Percentiles rank a stretch among this genome's conserved stretches.
Evolutionary conservation across 306 rosid species (phyloP).

Genomic region (Cicer bijugum): DNA sequence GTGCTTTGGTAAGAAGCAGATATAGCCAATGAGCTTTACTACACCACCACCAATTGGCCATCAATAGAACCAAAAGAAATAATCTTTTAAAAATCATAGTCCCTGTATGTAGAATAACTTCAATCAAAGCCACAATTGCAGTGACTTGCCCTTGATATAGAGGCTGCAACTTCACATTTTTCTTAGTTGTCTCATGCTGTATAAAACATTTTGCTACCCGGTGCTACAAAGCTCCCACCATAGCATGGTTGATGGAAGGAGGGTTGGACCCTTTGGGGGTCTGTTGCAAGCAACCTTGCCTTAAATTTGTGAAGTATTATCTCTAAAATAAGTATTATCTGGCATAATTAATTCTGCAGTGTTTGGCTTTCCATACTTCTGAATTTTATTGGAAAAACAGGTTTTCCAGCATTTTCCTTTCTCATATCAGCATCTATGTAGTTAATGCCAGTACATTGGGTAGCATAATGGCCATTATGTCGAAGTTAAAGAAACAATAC

Average conservation of each 20-base stretch:
- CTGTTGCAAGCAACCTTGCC: neutral
- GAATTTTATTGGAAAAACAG: neutral
- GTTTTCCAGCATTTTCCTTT: constrained; percentile 37
- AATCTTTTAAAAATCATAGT: too few species aligned
- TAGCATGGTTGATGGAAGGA: neutral
- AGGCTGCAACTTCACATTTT: constrained; percentile 26
- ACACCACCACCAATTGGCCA: too few species aligned
- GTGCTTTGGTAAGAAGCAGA: constrained; percentile 33
- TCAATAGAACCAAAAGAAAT: too few species aligned
- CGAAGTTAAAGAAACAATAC: neutral
- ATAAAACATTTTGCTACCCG: constrained; percentile 1
- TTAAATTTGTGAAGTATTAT: neutral
- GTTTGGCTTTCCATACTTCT: constrained; percentile 16
- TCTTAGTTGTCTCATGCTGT: neutral
- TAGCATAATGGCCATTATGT: neutral
- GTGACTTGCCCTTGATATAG: neutral
- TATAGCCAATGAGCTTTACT: constrained; percentile 13
- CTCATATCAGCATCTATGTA: neutral
- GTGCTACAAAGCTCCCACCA: constrained; percentile 9
- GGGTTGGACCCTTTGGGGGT: neutral
- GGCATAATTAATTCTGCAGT: constrained; percentile 27
- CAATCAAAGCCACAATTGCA: constrained; percentile 4
- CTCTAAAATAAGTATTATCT: constrained; percentile 11
- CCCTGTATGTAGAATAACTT: too few species aligned
- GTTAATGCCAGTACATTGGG: neutral